Base-by-base conservation (phyloP, 768 basidiomycete species). In the Boletus rufocinnamomeus region DNA sequence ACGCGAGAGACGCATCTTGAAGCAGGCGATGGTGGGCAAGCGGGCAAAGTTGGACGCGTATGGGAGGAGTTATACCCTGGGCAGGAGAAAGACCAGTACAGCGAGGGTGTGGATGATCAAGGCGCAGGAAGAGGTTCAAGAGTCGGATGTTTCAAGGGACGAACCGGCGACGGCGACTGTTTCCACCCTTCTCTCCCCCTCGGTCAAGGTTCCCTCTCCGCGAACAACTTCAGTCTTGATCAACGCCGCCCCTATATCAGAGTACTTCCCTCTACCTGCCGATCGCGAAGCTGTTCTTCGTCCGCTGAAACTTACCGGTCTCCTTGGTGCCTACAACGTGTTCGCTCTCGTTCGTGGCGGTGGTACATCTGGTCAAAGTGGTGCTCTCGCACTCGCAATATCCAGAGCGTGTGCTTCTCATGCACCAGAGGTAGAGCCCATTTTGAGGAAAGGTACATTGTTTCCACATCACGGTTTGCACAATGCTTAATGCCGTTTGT, bases 41-140 rank as follows among this genome's bases (percentile, higher is more conserved):
- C 77, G 78, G 9, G 82, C 85, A 37, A 69, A 76, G 27, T 74
- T 92, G 52, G 95, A 98, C 71, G 76, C 81, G 46, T 81, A 82
- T 56, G 93, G 93, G n/a, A 80, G 95, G 57, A 86, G 88, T n/a
- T 92, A 93, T 69, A 91, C 91, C 0, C 69, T 89, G 50, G 95
- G 95, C 40, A 83, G 85, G 74, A 82, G 95, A 63, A 98, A 98
- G 76, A 93, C 93, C 59, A 92, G 91, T 65, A 78, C 88, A 1
- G 94, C 95, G 37, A 83, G 93, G 40, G 94, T 95, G 10, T 98
- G 95, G 95, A 89, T 96, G 78, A 89, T 97, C 59, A 84, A 87
- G 35, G 82, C 83, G 54, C 69, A 61, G 37, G 64, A 58, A 56
- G 80, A 84, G 23, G 79, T 80, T 46, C 58, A 57, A 50, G 68